Evolutionary conservation across 352 stramenopile species (phyloP).

Genomic region (Elongisporangium prolatum): DNA sequence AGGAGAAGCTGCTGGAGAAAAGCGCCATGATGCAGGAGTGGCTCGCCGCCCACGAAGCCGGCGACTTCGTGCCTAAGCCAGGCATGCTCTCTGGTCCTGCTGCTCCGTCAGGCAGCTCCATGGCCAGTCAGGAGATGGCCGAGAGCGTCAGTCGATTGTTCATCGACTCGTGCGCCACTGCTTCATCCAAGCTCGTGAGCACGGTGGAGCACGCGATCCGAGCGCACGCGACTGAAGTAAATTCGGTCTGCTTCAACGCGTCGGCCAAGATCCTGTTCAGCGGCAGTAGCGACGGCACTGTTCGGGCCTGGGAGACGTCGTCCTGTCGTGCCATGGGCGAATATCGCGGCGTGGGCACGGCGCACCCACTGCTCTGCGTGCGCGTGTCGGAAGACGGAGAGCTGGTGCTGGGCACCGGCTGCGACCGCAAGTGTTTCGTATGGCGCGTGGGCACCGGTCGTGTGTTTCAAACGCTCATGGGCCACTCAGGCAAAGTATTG

Average conservation of each 20-base stretch:
- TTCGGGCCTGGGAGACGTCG: conserved; percentile 69
- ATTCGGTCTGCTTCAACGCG: conserved; percentile 81
- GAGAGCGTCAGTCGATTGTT: conserved; percentile 41
- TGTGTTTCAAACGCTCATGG: conserved; percentile 79
- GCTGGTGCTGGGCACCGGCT: conserved; percentile 73
- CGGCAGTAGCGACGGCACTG: conserved; percentile 77
- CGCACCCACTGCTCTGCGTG: conserved; percentile 80
- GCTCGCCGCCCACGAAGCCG: conserved; percentile 35
- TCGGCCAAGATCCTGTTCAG: conserved; percentile 81
- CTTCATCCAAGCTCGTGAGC: conserved; percentile 24
- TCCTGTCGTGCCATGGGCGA: conserved; percentile 52
- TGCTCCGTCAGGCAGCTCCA: conserved; percentile 10
- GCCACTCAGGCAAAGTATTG: conserved; percentile 82
- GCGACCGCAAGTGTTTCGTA: conserved; percentile 82
- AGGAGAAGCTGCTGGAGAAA: conserved; percentile 56
- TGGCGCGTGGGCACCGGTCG: conserved; percentile 78
- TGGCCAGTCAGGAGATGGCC: conserved; percentile 33
- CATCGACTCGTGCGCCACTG: conserved; percentile 14
- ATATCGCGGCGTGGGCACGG: conserved; percentile 71
- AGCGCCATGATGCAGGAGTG: conserved; percentile 57
- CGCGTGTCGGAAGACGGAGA: conserved; percentile 70
- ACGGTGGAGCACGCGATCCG: conserved; percentile 53
- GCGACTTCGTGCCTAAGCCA: conserved; percentile 9
- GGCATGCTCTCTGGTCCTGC: background rate
- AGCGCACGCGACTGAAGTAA: conserved; percentile 79